These are phyloP conservation scores for Chlorella sorokiniana DNA, from an alignment of 139 green algal genomes.

Conservation along the genomic window DNA sequence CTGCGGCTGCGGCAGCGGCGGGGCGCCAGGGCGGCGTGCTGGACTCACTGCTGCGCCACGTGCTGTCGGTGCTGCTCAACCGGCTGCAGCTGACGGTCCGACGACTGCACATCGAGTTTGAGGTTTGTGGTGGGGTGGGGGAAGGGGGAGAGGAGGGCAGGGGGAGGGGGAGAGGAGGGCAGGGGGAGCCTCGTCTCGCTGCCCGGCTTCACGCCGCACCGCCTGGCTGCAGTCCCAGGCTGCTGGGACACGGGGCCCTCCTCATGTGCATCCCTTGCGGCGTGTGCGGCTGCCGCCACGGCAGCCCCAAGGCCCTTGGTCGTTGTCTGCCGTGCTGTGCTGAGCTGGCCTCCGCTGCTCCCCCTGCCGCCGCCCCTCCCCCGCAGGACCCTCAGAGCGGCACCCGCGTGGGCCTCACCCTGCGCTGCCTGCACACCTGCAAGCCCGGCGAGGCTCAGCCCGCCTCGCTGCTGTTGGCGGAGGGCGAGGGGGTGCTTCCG, in stretches of 20 bases:
- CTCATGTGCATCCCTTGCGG: too few species aligned
- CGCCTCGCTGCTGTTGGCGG: background rate
- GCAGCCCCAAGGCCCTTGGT: too few species aligned
- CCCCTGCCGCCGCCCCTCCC: background rate
- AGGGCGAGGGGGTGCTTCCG: background rate
- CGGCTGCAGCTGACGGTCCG: slow-evolving; percentile 73
- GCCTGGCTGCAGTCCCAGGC: too few species aligned
- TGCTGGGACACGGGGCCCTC: too few species aligned
- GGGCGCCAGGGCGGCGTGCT: slow-evolving; percentile 26
- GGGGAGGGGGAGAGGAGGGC: too few species aligned
- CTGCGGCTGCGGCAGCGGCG: slow-evolving; percentile 24
- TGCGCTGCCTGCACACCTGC: slow-evolving; percentile 32
- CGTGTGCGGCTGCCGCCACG: too few species aligned
- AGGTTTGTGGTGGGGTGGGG: slow-evolving; percentile 43
- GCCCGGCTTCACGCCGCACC: too few species aligned
- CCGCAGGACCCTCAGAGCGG: slow-evolving; percentile 23
- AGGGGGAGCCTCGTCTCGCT: too few species aligned
- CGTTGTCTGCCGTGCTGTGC: background rate
- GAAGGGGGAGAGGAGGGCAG: background rate
- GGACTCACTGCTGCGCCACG: slow-evolving; percentile 57
- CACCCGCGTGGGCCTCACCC: slow-evolving; percentile 17
- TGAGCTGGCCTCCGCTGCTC: background rate
- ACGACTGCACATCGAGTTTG: slow-evolving; percentile 71
- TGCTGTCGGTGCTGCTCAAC: slow-evolving; percentile 67
- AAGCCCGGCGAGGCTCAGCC: background rate